phyloP scores from a whole-genome alignment of 495 filamentous ascomycete species.

The Terfezia claveryi region DNA sequence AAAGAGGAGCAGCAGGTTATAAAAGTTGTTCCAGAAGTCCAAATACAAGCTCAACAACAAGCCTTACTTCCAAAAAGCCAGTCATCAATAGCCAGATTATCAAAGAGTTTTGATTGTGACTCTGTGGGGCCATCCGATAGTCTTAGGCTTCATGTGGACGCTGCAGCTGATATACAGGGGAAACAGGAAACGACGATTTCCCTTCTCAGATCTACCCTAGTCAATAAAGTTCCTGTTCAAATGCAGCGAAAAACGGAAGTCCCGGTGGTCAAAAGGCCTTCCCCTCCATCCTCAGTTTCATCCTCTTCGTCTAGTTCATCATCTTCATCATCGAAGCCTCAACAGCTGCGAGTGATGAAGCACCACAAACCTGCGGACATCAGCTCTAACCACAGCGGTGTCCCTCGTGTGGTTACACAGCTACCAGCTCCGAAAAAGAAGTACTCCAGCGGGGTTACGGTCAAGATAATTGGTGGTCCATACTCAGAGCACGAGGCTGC shows the following conservation, averaged over 20 bases:
- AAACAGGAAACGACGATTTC: no score
- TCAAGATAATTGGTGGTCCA: not conserved
- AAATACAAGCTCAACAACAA: not conserved
- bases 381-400: not conserved
- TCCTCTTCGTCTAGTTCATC: not conserved
- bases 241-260: not conserved
- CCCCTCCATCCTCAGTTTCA: not conserved
- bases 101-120: not conserved
- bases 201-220: no score
- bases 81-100: not conserved
- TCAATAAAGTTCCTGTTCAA: not conserved
- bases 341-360: not conserved
- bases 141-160: not conserved
- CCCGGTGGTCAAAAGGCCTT: not conserved
- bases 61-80: not conserved
- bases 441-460: not conserved
- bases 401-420: no score
- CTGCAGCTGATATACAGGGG: not conserved
- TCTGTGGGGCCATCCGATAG: not conserved
- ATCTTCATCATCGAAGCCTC: not conserved
- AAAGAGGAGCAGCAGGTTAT: no score
- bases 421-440: not conserved
- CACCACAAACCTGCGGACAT: not conserved
- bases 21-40: not conserved
- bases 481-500: not conserved